Evolutionary conservation across 2,329 filamentous ascomycete species (phyloP).

Genomic region (Aureobasidium sp.): DNA sequence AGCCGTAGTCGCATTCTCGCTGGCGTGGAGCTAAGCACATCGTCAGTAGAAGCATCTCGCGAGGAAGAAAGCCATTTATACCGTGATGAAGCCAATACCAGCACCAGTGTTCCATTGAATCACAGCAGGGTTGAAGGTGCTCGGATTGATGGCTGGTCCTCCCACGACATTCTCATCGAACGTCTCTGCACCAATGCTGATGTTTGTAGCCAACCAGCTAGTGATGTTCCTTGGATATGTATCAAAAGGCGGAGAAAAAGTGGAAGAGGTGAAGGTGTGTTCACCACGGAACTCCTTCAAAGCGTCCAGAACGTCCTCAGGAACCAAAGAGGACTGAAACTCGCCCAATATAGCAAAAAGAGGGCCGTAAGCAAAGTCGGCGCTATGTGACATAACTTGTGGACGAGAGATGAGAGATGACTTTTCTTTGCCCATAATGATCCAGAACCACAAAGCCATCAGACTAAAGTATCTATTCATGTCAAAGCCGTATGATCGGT

Average conservation of each 20-base stretch:
- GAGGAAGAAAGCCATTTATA: not conserved
- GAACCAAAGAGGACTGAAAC: constrained; percentile 43
- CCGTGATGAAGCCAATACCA: constrained; percentile 30
- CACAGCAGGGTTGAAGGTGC: constrained; percentile 52
- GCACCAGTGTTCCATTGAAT: constrained; percentile 49
- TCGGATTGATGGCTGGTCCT: constrained; percentile 45
- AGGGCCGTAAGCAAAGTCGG: constrained; percentile 53
- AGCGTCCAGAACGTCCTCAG: constrained; percentile 30
- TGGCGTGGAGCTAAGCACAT: constrained; percentile 29
- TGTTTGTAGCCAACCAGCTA: constrained; percentile 48
- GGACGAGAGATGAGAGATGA: constrained; percentile 35
- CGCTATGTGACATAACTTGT: constrained; percentile 51
- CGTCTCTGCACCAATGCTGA: constrained; percentile 55
- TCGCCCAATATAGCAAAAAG: constrained; percentile 49
- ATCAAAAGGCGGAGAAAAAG: constrained; percentile 55
- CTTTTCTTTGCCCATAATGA: constrained; percentile 44
- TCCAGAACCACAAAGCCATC: constrained; percentile 54
- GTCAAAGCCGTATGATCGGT: constrained; percentile 56
- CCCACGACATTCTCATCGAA: constrained; percentile 51
- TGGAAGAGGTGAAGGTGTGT: constrained; percentile 45
- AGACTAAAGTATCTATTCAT: constrained; percentile 57
- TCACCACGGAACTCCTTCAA: constrained; percentile 47
- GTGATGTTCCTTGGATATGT: constrained; percentile 51
- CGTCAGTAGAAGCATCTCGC: not conserved
- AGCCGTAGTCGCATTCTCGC: constrained; percentile 35